Evolutionary conservation across 176 grass and related monocot species (phyloP).

Genomic region (Thalia dealbata): DNA sequence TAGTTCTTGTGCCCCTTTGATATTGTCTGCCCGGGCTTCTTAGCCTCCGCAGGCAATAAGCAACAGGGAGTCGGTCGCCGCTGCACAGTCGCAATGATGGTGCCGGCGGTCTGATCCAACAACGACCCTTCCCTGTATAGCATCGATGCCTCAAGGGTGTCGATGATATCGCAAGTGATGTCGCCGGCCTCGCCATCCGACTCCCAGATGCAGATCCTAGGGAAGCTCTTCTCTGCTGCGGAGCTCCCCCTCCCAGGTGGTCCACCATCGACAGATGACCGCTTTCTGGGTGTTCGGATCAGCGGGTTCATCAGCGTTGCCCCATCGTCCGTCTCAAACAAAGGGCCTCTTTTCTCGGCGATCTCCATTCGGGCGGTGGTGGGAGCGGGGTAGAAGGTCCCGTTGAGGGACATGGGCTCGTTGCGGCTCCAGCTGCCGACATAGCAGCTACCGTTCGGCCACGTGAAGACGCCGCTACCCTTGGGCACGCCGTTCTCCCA

Average conservation of each 20-base stretch:
- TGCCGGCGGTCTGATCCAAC: conserved; percentile 16
- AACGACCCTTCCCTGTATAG: conserved; percentile 54
- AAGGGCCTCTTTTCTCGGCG: neutral
- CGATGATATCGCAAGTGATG: conserved; percentile 96
- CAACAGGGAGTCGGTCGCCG: conserved; percentile 19
- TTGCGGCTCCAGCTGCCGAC: conserved; percentile 50
- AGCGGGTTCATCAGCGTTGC: neutral
- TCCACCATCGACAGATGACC: conserved; percentile 56
- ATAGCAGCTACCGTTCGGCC: conserved; percentile 87
- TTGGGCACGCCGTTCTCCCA: conserved; percentile 90
- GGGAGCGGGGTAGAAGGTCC: conserved; percentile 65
- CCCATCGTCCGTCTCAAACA: neutral
- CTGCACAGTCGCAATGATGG: neutral
- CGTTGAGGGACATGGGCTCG: conserved; percentile 29
- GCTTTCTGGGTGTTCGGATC: conserved; percentile 26
- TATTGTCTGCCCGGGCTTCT: conserved; percentile 84
- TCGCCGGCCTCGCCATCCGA: conserved; percentile 87
- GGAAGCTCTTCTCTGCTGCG: conserved; percentile 21
- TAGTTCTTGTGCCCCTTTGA: conserved; percentile 95
- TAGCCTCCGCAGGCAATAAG: conserved; percentile 36
- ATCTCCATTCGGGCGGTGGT: conserved; percentile 6
- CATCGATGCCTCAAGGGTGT: conserved; percentile 62
- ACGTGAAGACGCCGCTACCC: conserved; percentile 80
- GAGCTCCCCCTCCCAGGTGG: conserved; percentile 24
- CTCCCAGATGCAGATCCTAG: conserved; percentile 99